Conservation (phyloP, 345 rosid genomes). For the Moringa oleifera region DNA sequence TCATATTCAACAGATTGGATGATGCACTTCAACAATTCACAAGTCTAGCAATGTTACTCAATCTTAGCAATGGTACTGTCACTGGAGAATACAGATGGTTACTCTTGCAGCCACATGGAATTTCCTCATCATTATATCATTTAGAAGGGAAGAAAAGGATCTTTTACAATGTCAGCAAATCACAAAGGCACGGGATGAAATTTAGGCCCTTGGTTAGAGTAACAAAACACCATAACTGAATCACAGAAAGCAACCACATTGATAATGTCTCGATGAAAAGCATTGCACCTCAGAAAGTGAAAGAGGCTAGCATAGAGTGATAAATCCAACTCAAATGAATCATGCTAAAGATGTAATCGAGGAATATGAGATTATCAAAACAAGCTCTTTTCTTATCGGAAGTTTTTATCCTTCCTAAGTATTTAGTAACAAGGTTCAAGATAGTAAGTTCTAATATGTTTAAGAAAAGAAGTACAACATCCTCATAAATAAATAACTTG, state of each 20-base stretch:
- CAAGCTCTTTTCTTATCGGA: not conserved
- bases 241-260: no score
- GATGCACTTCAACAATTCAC: no score
- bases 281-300: no score
- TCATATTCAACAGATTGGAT: not conserved
- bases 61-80: no score
- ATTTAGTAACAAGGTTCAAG: not conserved
- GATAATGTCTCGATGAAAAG: no score
- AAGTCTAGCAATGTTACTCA: no score
- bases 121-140: no score
- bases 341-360: not conserved
- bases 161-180: not conserved
- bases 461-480: not conserved
- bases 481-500: not conserved
- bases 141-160: not conserved
- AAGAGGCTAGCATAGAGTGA: not conserved
- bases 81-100: not conserved
- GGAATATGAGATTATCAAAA: not conserved
- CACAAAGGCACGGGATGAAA: not conserved
- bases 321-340: not conserved
- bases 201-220: not conserved
- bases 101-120: not conserved
- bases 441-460: not conserved
- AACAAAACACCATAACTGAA: not conserved
- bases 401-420: no score